A percentile compares a stretch with the other conserved stretches of the same genome.
These are phyloP conservation scores for Kwoniella sp. DNA, from an alignment of 768 basidiomycete genomes.

Conservation along the genomic window DNA sequence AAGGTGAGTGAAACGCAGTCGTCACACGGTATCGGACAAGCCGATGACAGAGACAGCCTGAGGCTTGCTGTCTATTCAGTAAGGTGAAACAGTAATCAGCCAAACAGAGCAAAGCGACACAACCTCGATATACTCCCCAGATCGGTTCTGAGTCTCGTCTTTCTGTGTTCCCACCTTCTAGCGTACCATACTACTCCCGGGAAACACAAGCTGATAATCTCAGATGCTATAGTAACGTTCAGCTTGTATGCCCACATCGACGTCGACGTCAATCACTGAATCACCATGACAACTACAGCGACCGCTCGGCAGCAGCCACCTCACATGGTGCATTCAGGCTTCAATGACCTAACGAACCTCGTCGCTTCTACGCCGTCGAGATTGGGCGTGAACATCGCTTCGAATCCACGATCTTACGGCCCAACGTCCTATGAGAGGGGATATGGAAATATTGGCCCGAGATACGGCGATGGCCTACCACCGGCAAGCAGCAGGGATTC, in stretches of 20 bases:
- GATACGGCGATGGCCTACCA: slow-evolving; percentile 8
- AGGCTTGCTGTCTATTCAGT: slow-evolving; percentile 2
- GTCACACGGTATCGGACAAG: background rate
- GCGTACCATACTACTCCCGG: too few species aligned
- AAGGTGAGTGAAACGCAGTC: background rate
- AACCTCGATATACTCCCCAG: too few species aligned
- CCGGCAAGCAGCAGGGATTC: slow-evolving; percentile 5
- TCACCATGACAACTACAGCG: slow-evolving; percentile 20
- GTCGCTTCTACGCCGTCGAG: slow-evolving; percentile 36
- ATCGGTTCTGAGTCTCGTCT: too few species aligned
- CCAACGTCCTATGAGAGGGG: background rate
- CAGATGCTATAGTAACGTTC: background rate
- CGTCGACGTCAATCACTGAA: background rate
- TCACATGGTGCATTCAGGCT: slow-evolving; percentile 41
- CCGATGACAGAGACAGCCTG: background rate
- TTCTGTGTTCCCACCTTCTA: too few species aligned
- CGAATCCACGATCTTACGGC: background rate
- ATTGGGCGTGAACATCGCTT: slow-evolving; percentile 23
- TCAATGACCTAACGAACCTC: slow-evolving; percentile 34
- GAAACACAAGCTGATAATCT: too few species aligned
- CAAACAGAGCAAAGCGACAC: too few species aligned
- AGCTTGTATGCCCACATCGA: background rate
- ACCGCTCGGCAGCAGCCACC: slow-evolving; percentile 17
- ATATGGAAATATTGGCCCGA: slow-evolving; percentile 3
- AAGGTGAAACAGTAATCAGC: background rate